Evolutionary conservation across 345 rosid genomes (phyloP).

Genomic region (Theobroma cacao): DNA sequence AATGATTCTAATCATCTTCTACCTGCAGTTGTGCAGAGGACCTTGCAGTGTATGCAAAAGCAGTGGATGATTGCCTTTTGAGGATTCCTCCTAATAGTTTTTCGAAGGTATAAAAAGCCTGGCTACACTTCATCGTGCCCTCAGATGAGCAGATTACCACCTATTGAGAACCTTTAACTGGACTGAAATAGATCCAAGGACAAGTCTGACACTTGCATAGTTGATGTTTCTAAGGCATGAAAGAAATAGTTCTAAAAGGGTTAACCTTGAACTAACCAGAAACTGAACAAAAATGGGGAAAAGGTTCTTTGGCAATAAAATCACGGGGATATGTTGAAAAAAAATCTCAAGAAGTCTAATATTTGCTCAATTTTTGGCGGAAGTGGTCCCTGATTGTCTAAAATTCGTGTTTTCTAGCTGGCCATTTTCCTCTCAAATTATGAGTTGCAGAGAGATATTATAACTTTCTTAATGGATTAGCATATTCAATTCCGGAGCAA

Average conservation of each 20-base stretch:
- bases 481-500: background rate
- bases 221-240: background rate
- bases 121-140: background rate
- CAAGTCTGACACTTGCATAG: background rate
- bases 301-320: background rate
- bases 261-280: background rate
- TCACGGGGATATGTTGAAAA: background rate
- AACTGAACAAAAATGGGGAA: background rate
- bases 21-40: constrained; percentile 67
- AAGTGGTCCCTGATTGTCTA: background rate
- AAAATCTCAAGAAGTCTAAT: background rate
- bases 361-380: background rate
- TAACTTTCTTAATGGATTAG: background rate
- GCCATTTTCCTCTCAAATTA: background rate
- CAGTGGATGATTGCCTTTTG: constrained; percentile 64
- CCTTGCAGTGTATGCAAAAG: constrained; percentile 64
- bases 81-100: constrained; percentile 81
- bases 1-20: constrained; percentile 14
- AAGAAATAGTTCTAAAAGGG: background rate
- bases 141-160: background rate
- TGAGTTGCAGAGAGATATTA: background rate
- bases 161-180: constrained; percentile 1
- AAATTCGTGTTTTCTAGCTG: background rate
- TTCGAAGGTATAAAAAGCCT: constrained; percentile 52
- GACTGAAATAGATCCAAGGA: background rate